Evolutionary conservation across 371 early-diverging fungal genomes (phyloP), one percentile per base, ranked within the genome.

Genomic region (Rhizomucor miehei): DNA sequence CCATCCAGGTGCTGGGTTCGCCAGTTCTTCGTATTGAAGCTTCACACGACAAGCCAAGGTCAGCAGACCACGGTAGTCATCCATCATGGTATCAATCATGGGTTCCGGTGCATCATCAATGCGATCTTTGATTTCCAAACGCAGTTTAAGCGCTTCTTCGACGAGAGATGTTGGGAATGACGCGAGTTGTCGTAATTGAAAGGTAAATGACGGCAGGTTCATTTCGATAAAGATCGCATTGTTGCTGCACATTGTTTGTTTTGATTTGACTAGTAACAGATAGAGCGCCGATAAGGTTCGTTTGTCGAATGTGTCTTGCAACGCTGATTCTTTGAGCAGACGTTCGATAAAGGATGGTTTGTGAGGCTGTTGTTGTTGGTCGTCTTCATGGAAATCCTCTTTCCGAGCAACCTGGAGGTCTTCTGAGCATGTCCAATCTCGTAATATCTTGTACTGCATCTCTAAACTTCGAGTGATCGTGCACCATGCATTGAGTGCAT

Each of bases 331-430:
- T 71, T 91, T 91, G 56, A 92, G 70, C 45, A 92, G 72, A 46
- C 89, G 77, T 66, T 93, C 92, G 13, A 93, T 81, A 71, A 93
- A 93, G n/a, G 91, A 86, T 12, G 84, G 71, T n/a, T n/a, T n/a
- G n/a, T n/a, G n/a, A n/a, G n/a, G n/a, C n/a, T n/a, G n/a, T n/a
- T n/a, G n/a, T 25, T 82, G 73, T 24, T 71, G 57, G 11, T 60
- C 34, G 47, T 40, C 39, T 0, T n/a, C 6, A 40, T 41, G 36
- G 19, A 40, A 13, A 24, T 56, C 51, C 29, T 41, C 17, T 52
- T 56, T 41, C 29, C 37, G n/a, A 24, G 77, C 69, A 34, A 88
- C 80, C 39, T 82, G 79, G 20, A 91, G 72, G 16, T 81, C 79
- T 37, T 83, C 81, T 53, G 86, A 88, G 34, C 90, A 91, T 5